Conservation (phyloP, 768 basidiomycete genomes). For the Mrakia frigida region DNA sequence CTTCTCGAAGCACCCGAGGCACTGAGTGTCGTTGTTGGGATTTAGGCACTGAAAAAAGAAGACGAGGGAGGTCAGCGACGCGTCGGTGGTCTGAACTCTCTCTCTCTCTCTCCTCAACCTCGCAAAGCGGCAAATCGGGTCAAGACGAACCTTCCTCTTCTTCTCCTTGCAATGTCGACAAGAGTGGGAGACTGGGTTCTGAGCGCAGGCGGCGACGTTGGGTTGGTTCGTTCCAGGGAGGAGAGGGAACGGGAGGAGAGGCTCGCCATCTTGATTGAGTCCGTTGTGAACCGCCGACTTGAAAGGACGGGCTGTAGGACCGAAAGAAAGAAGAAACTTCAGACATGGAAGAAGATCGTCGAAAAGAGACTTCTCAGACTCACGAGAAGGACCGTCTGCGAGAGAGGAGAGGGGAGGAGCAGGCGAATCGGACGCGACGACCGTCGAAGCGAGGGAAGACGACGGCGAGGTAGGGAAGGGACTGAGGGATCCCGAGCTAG, state of each 20-base stretch:
- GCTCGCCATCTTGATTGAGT: neutral
- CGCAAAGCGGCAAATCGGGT: neutral
- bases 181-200: neutral
- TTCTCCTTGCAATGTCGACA: neutral
- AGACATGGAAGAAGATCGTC: too few relatives aligned
- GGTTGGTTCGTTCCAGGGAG: neutral
- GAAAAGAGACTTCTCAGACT: too few relatives aligned
- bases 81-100: neutral
- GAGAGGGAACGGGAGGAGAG: neutral
- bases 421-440: neutral
- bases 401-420: neutral
- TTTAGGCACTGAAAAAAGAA: neutral
- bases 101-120: too few relatives aligned
- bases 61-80: neutral
- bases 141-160: neutral
- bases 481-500: neutral
- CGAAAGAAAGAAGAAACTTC: neutral
- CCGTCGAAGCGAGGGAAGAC: neutral
- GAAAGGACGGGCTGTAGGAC: neutral
- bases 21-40: neutral
- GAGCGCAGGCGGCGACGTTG: neutral
- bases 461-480: neutral
- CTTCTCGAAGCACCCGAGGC: neutral
- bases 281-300: neutral
- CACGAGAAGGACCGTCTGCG: neutral